These are phyloP conservation scores for Tulasnella sp. DNA, from an alignment of 768 basidiomycete species.

Conservation along the genomic window DNA sequence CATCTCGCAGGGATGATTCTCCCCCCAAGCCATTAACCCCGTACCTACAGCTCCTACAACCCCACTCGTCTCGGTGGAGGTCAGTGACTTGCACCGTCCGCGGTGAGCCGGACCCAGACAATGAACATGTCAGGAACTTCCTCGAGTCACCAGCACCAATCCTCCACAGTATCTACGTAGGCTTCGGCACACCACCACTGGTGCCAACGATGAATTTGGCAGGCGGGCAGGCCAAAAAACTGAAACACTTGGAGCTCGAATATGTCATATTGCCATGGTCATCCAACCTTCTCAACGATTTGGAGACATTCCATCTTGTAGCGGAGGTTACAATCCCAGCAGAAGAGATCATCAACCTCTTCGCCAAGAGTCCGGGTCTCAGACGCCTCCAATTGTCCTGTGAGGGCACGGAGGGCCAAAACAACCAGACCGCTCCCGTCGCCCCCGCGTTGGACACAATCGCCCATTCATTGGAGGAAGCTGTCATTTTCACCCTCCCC, in stretches of 20 bases:
- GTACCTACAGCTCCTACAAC: neutral
- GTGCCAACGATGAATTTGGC: neutral
- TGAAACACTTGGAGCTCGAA: neutral
- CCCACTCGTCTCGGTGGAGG: neutral
- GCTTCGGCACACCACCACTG: neutral
- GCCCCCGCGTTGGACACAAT: too few relatives aligned
- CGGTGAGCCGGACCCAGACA: neutral
- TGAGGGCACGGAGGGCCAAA: neutral
- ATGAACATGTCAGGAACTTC: neutral
- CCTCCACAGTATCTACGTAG: neutral
- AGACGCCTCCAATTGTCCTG: neutral
- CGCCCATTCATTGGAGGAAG: neutral
- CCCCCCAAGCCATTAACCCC: neutral
- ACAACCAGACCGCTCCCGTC: neutral
- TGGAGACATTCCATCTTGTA: neutral
- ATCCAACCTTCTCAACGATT: neutral
- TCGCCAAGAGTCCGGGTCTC: neutral
- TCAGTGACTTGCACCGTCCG: neutral
- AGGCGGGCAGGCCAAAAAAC: neutral
- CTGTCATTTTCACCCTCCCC: neutral
- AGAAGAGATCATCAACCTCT: neutral
- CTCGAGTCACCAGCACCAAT: neutral
- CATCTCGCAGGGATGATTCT: too few relatives aligned
- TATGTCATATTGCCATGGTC: neutral
- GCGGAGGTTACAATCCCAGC: neutral